phyloP scores from a whole-genome alignment of 495 filamentous ascomycete species.

The Aspergillus avenaceus region DNA sequence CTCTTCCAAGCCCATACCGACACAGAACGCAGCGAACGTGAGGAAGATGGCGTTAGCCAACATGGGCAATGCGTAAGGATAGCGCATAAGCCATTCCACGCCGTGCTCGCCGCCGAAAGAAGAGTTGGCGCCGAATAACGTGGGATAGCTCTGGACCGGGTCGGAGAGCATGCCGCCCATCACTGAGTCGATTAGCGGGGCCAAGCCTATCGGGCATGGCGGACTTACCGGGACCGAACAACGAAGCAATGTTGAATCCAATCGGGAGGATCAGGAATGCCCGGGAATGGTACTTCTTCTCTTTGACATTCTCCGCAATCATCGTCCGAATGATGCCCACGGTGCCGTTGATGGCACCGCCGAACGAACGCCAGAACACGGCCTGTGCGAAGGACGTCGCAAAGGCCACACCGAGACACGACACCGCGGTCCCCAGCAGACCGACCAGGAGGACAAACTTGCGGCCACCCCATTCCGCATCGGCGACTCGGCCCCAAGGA shows the following conservation, averaged over 20 bases:
- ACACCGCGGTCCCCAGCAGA: conserved; percentile 64
- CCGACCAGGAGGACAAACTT: conserved; percentile 77
- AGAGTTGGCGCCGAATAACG: conserved; percentile 56
- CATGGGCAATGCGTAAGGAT: conserved; percentile 74
- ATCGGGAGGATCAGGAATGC: conserved; percentile 69
- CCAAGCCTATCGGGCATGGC: not conserved
- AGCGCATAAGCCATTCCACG: conserved; percentile 61
- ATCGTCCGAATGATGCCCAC: conserved; percentile 78
- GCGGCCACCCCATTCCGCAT: conserved; percentile 64
- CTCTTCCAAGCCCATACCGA: conserved; percentile 69
- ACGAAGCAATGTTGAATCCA: conserved; percentile 74
- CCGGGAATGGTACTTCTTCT: conserved; percentile 64
- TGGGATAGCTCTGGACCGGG: conserved; percentile 65
- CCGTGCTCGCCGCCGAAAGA: conserved; percentile 48
- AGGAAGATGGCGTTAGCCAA: conserved; percentile 68
- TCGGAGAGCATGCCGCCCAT: conserved; percentile 73
- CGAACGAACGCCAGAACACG: conserved; percentile 67
- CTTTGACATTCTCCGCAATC: conserved; percentile 74
- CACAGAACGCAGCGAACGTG: conserved; percentile 45
- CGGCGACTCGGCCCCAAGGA: conserved; percentile 73
- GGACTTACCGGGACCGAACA: conserved; percentile 62
- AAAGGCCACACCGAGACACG: conserved; percentile 78
- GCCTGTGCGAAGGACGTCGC: conserved; percentile 67
- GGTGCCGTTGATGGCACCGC: conserved; percentile 77
- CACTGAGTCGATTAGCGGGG: conserved; percentile 27